Percentiles rank a stretch among this genome's conserved stretches.
phyloP scores from a whole-genome alignment of 2,329 filamentous ascomycete genomes.

The Xylariomycetidae sp. region DNA sequence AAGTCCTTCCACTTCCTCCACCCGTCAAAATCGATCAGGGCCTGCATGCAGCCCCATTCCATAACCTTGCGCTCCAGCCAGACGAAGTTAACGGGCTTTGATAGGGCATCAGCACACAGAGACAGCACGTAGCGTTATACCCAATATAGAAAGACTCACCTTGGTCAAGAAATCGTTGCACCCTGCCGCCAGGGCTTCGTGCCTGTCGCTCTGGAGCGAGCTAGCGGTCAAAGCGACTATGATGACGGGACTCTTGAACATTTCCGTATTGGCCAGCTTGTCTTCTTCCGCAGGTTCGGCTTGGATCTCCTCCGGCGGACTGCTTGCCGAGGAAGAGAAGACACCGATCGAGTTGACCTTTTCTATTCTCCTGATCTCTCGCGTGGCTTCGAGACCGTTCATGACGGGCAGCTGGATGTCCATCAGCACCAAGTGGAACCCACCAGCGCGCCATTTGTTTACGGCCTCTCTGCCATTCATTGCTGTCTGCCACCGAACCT shows the following conservation, averaged over 20 bases:
- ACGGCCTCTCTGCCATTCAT: slow-evolving; percentile 94
- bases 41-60: slow-evolving; percentile 99
- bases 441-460: slow-evolving; percentile 84
- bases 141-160: slow-evolving; percentile 45
- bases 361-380: slow-evolving; percentile 88
- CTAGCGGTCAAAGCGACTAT: slow-evolving; percentile 96
- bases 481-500: slow-evolving; percentile 95
- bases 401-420: slow-evolving; percentile 97
- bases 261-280: slow-evolving; percentile 58
- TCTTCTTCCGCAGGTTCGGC: slow-evolving; percentile 59
- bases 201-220: slow-evolving; percentile 88
- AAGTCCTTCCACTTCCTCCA: slow-evolving; percentile 98
- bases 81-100: slow-evolving; percentile 89
- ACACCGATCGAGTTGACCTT: slow-evolving; percentile 89
- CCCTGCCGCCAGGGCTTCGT: slow-evolving; percentile 89
- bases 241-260: slow-evolving; percentile 96
- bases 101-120: slow-evolving; percentile 17
- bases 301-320: slow-evolving; percentile 43
- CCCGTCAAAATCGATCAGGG: slow-evolving; percentile 95
- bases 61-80: slow-evolving; percentile 98
- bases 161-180: slow-evolving; percentile 99
- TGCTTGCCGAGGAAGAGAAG: slow-evolving; percentile 66
- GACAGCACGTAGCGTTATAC: neutral
- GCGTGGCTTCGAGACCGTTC: slow-evolving; percentile 90
- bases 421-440: slow-evolving; percentile 96